Conservation (phyloP, 2,329 filamentous ascomycete species). For the Penicillium aurantiogriseum region DNA sequence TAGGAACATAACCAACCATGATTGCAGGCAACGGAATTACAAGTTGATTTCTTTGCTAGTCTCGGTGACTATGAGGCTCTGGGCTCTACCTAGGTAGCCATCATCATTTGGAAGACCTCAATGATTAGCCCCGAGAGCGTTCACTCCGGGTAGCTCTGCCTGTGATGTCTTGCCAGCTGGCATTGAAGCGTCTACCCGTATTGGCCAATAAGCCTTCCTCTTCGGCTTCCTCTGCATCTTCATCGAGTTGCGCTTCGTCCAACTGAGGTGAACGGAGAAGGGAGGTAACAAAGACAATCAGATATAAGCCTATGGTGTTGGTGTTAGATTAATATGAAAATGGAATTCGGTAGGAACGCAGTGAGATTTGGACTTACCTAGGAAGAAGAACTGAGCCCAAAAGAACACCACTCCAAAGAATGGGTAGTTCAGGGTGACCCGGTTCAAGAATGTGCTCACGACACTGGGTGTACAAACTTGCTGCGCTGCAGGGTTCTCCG, state of each 20-base stretch:
- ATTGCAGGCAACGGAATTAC: neutral
- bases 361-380: slow-evolving; percentile 51
- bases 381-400: slow-evolving; percentile 92
- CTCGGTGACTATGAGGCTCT: neutral
- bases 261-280: slow-evolving; percentile 78
- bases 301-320: slow-evolving; percentile 59
- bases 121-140: neutral
- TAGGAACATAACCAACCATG: neutral
- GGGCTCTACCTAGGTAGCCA: neutral
- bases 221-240: slow-evolving; percentile 86
- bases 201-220: slow-evolving; percentile 88
- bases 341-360: neutral
- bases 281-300: slow-evolving; percentile 75
- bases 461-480: slow-evolving; percentile 88
- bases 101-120: neutral
- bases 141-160: slow-evolving; percentile 47
- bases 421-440: slow-evolving; percentile 88
- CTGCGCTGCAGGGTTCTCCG: slow-evolving; percentile 67
- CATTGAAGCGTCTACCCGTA: slow-evolving; percentile 76
- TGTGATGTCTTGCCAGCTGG: slow-evolving; percentile 85
- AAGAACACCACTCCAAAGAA: slow-evolving; percentile 92
- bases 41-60: neutral
- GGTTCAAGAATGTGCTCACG: slow-evolving; percentile 88
- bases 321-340: neutral
- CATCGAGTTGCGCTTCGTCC: slow-evolving; percentile 74